Evolutionary conservation across 1,284 basidiomycete species (phyloP).

Genomic region (Golubevia pallescens): DNA sequence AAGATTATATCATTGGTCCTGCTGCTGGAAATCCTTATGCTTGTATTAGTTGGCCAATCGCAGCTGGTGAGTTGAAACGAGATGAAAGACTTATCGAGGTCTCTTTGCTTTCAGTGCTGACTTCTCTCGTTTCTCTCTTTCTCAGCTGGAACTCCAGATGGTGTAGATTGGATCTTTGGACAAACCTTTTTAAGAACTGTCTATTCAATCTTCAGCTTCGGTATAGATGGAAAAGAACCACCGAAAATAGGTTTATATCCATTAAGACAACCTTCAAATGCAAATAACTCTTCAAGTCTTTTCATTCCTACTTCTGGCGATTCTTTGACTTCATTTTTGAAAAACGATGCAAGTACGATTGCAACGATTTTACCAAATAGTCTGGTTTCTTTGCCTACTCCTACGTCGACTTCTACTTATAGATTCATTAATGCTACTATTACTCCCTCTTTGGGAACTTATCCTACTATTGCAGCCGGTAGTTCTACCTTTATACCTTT

Average conservation of each 20-base stretch:
- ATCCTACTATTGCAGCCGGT: conserved; percentile 15
- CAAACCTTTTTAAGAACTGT: conserved; percentile 26
- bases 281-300: conserved; percentile 9
- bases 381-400: conserved; percentile 13
- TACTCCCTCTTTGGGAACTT: conserved; percentile 16
- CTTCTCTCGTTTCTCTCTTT: too few species aligned
- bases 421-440: conserved; percentile 25
- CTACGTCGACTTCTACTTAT: conserved; percentile 11
- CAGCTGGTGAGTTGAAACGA: not conserved
- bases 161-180: conserved; percentile 34
- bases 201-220: conserved; percentile 26
- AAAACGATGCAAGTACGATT: conserved; percentile 17
- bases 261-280: conserved; percentile 16
- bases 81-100: too few species aligned
- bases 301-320: conserved; percentile 19
- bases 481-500: conserved; percentile 10
- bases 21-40: conserved; percentile 24
- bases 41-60: conserved; percentile 35
- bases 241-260: conserved; percentile 35
- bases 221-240: conserved; percentile 21
- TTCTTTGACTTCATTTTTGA: conserved; percentile 17
- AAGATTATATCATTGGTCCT: conserved; percentile 35
- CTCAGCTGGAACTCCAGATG: conserved; percentile 13
- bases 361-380: conserved; percentile 22
- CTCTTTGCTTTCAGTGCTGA: too few species aligned